Percentiles rank a stretch among this genome's conserved stretches.
These are phyloP conservation scores for Fusarium subtropicale DNA, from an alignment of 2,329 filamentous ascomycete genomes.

Conservation along the genomic window DNA sequence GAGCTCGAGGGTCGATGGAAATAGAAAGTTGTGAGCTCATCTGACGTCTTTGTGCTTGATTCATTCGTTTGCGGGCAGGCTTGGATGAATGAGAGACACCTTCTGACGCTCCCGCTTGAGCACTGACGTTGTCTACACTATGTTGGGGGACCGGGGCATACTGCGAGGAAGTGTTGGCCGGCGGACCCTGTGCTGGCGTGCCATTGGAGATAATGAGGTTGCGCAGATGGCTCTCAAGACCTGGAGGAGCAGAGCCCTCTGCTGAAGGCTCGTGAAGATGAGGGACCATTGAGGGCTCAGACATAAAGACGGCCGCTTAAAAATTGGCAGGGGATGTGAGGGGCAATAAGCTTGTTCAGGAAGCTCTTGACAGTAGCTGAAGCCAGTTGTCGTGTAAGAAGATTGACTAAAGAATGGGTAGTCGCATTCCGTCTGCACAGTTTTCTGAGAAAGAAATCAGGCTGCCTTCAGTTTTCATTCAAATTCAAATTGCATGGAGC, in stretches of 20 bases:
- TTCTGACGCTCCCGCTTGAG: constrained; percentile 11
- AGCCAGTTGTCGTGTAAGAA: constrained; percentile 14
- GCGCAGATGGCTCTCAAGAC: constrained; percentile 68
- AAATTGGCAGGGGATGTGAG: not conserved
- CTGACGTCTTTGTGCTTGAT: constrained; percentile 72
- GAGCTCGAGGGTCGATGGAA: constrained; percentile 61
- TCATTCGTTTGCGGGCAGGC: constrained; percentile 63
- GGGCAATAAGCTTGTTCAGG: not conserved
- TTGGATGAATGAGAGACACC: constrained; percentile 43
- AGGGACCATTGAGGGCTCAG: constrained; percentile 15
- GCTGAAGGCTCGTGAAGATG: constrained; percentile 13
- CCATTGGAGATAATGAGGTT: constrained; percentile 69
- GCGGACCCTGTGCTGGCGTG: constrained; percentile 37
- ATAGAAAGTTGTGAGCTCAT: constrained; percentile 70
- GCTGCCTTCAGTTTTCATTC: not conserved
- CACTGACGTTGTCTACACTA: not conserved
- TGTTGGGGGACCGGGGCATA: constrained; percentile 2
- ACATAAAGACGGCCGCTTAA: not conserved
- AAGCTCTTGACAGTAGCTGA: not conserved
- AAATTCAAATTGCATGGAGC: not conserved
- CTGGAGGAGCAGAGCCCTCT: constrained; percentile 30
- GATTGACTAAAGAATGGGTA: constrained; percentile 9
- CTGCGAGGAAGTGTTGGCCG: constrained; percentile 12
- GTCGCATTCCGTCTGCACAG: constrained; percentile 15
- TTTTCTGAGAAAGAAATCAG: not conserved